Evolutionary conservation across 345 rosid species (phyloP).

Genomic region (Firmiana major): DNA sequence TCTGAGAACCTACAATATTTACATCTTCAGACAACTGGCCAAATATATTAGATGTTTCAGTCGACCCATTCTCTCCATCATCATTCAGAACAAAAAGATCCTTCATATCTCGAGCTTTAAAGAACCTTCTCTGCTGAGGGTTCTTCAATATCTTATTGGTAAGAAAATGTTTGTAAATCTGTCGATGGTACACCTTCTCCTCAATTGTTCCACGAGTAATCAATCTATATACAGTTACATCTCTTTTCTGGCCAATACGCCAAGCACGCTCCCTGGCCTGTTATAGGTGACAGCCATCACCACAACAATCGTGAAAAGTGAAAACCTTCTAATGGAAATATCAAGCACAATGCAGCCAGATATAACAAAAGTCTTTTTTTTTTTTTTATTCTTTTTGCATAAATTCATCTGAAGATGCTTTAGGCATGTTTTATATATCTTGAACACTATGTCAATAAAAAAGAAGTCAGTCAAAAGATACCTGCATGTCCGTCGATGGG

Average conservation of each 20-base stretch:
- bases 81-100: constrained; percentile 81
- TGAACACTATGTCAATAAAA: constrained; percentile 7
- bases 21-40: constrained; percentile 77
- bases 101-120: constrained; percentile 95
- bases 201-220: constrained; percentile 93
- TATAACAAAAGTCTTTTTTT: neutral
- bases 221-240: constrained; percentile 89
- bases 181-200: constrained; percentile 96
- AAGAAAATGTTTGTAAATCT: constrained; percentile 95
- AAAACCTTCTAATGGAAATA: neutral
- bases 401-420: neutral
- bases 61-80: constrained; percentile 56
- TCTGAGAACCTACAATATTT: constrained; percentile 52
- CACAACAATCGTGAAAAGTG: neutral
- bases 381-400: neutral
- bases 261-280: constrained; percentile 99
- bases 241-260: constrained; percentile 95
- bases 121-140: constrained; percentile 92
- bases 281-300: constrained; percentile 16
- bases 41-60: constrained; percentile 87
- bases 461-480: constrained; percentile 20
- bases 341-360: neutral
- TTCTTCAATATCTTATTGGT: constrained; percentile 91
- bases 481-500: constrained; percentile 98
- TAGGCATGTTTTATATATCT: neutral